Conservation (phyloP, 1,284 basidiomycete species). For the Rugosomyces carneus region DNA sequence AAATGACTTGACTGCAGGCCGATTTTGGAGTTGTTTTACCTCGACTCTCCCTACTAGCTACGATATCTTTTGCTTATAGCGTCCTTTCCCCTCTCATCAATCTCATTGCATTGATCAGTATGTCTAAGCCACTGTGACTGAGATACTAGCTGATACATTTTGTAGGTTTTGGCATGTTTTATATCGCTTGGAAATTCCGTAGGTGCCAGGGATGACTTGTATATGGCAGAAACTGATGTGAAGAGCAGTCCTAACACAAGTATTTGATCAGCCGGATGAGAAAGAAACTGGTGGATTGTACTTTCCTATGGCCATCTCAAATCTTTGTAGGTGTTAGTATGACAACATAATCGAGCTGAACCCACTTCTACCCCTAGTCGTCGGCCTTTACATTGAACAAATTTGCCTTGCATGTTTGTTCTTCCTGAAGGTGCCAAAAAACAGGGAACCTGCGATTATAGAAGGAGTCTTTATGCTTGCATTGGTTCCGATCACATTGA, state of each 20-base stretch:
- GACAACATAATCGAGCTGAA: background rate
- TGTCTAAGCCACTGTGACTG: slow-evolving; percentile 12
- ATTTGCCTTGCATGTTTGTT: slow-evolving; percentile 62
- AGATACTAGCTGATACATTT: background rate
- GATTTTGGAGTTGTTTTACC: slow-evolving; percentile 49
- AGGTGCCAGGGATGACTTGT: background rate
- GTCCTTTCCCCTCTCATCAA: slow-evolving; percentile 72
- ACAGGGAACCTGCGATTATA: slow-evolving; percentile 35
- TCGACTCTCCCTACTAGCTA: slow-evolving; percentile 39
- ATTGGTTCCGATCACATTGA: slow-evolving; percentile 50
- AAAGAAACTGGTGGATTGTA: slow-evolving; percentile 49
- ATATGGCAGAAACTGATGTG: slow-evolving; percentile 6
- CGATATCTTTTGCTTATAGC: slow-evolving; percentile 59
- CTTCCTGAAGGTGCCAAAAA: slow-evolving; percentile 45
- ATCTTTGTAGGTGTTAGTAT: slow-evolving; percentile 42
- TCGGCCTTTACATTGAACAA: slow-evolving; percentile 66
- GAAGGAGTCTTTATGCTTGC: slow-evolving; percentile 60
- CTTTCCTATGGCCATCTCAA: slow-evolving; percentile 71
- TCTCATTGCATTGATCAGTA: slow-evolving; percentile 53
- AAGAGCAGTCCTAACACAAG: slow-evolving; percentile 41
- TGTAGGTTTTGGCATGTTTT: slow-evolving; percentile 56
- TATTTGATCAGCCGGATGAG: slow-evolving; percentile 52
- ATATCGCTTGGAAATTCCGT: slow-evolving; percentile 63
- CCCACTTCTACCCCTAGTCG: slow-evolving; percentile 32
- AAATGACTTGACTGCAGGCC: slow-evolving; percentile 21